A percentile compares a stretch with the other conserved stretches of the same genome.
Evolutionary conservation across 139 green algal species (phyloP).

Genomic region (Chlamydomonas sp.): DNA sequence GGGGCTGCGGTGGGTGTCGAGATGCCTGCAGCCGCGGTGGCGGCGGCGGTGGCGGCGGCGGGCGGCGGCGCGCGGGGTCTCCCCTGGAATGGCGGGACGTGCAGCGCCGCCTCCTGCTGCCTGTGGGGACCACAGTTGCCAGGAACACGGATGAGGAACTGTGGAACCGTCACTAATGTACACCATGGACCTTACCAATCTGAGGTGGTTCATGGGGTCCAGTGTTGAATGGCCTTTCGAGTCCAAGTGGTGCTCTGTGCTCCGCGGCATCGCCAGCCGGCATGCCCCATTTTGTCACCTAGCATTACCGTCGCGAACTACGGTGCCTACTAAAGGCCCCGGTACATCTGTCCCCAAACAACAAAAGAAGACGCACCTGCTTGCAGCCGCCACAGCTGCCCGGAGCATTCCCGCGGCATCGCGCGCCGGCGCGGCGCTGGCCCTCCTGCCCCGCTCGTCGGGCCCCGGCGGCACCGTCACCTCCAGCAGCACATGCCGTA

Average conservation of each 20-base stretch:
- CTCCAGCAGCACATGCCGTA: constrained; percentile 20
- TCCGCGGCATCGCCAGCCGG: too few relatives aligned
- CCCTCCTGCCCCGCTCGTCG: neutral
- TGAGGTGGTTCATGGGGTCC: too few relatives aligned
- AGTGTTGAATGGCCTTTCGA: too few relatives aligned
- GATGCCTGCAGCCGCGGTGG: neutral
- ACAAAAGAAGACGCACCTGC: too few relatives aligned
- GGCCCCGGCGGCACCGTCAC: neutral
- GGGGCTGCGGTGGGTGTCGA: too few relatives aligned
- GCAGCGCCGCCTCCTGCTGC: neutral
- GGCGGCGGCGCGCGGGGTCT: neutral
- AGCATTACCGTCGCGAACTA: too few relatives aligned
- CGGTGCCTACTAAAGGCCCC: too few relatives aligned
- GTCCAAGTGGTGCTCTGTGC: too few relatives aligned
- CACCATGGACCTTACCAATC: too few relatives aligned
- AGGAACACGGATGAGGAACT: neutral
- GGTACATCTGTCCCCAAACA: too few relatives aligned
- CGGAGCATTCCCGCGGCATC: constrained; percentile 7
- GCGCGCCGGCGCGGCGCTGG: neutral
- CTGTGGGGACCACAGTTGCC: neutral
- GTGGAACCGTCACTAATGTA: neutral
- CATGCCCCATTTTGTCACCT: too few relatives aligned
- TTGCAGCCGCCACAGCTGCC: neutral
- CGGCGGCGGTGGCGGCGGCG: neutral
- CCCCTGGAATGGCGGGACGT: constrained; percentile 3